A percentile compares a stretch with the other conserved stretches of the same genome.
These are phyloP conservation scores for Dichomitus squalens DNA, from an alignment of 1,284 basidiomycete species.

Conservation along the genomic window DNA sequence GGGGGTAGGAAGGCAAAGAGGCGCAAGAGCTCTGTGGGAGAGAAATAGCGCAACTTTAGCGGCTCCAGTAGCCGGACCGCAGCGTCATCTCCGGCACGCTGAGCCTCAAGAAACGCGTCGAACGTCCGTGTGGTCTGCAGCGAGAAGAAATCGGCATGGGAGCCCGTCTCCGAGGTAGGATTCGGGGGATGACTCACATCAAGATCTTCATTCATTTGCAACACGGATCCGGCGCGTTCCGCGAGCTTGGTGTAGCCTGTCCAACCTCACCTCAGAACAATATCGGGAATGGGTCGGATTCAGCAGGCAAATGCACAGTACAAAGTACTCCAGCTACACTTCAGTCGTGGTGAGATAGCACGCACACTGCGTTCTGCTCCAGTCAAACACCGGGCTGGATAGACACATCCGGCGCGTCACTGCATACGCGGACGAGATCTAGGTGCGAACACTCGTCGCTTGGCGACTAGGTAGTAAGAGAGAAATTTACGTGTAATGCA, in stretches of 20 bases:
- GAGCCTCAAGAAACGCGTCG: slow-evolving; percentile 54
- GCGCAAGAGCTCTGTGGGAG: slow-evolving; percentile 68
- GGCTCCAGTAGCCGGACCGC: slow-evolving; percentile 58
- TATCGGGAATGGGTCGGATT: no score
- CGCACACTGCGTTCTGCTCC: no score
- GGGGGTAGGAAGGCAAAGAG: slow-evolving; percentile 60
- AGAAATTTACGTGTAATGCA: no score
- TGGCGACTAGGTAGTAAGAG: no score
- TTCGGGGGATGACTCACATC: slow-evolving; percentile 56
- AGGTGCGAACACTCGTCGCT: no score
- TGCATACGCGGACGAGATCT: no score
- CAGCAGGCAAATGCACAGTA: no score
- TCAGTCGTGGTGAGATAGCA: no score
- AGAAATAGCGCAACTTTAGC: slow-evolving; percentile 69
- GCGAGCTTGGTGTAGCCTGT: slow-evolving; percentile 76
- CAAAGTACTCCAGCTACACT: no score
- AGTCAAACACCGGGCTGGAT: no score
- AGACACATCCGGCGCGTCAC: no score
- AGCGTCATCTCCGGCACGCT: slow-evolving; percentile 39
- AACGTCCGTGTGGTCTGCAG: slow-evolving; percentile 64
- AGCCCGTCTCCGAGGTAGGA: background rate
- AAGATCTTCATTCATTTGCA: slow-evolving; percentile 67
- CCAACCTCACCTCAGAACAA: no score
- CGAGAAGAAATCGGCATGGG: background rate
- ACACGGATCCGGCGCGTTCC: slow-evolving; percentile 72